phyloP scores from a whole-genome alignment of 1,284 basidiomycete species.

The Phlebopus sp. region DNA sequence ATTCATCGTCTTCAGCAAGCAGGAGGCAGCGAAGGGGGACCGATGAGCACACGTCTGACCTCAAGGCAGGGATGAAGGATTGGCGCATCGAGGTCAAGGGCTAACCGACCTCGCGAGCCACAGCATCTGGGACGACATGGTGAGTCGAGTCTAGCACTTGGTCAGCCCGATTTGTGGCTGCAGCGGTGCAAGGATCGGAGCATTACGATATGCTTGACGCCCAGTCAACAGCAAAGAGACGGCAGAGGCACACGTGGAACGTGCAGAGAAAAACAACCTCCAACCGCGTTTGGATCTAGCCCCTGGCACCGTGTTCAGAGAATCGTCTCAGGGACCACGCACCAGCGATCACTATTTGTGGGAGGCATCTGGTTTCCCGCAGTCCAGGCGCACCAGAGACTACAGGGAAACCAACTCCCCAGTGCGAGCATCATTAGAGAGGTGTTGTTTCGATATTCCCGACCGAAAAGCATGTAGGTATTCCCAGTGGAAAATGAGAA shows the following conservation, averaged over 20 bases:
- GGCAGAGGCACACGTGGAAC: constrained; percentile 3
- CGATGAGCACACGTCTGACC: too few species aligned
- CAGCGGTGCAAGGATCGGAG: constrained; percentile 17
- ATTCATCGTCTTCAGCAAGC: constrained; percentile 11
- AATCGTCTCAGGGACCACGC: constrained; percentile 17
- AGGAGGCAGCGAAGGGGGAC: too few species aligned
- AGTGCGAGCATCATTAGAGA: constrained; percentile 10
- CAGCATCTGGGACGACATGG: constrained; percentile 14
- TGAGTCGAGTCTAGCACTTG: constrained; percentile 14
- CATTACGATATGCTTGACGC: constrained; percentile 19
- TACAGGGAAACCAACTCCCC: constrained; percentile 15
- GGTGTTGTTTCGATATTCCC: constrained; percentile 23
- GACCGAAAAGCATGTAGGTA: constrained; percentile 20
- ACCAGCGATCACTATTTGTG: constrained; percentile 24
- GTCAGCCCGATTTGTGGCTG: constrained; percentile 21
- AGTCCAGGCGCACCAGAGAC: constrained; percentile 23
- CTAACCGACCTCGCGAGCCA: constrained; percentile 11
- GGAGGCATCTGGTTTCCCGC: constrained; percentile 16
- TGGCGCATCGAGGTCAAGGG: constrained; percentile 28
- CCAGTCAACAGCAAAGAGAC: constrained; percentile 12
- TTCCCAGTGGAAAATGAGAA: constrained; percentile 22
- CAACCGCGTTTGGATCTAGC: constrained; percentile 17
- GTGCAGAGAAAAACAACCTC: constrained; percentile 28
- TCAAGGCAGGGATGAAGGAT: constrained; percentile 15
- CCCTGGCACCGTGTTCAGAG: constrained; percentile 12